These are phyloP conservation scores for Neurospora tetrasperma DNA, from an alignment of 495 filamentous ascomycete genomes.

Conservation along the genomic window DNA sequence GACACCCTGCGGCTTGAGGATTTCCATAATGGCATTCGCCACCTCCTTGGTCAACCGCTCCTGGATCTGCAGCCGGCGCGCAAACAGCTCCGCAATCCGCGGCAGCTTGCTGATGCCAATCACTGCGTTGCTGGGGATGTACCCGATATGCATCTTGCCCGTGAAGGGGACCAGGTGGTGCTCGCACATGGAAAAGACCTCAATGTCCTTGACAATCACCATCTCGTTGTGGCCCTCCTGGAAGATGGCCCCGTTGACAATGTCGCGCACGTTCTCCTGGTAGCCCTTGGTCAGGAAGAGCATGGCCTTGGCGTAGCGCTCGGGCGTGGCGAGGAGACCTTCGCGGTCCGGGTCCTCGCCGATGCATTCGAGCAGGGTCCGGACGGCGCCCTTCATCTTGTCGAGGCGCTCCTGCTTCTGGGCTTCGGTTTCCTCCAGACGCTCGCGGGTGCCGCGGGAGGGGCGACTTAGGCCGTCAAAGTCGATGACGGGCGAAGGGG, in stretches of 20 bases:
- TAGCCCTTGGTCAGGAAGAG: conserved; percentile 99
- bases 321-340: conserved; percentile 76
- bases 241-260: conserved; percentile 93
- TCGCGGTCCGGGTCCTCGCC: conserved; percentile 93
- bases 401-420: conserved; percentile 59
- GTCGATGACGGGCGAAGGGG: conserved; percentile 57
- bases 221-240: conserved; percentile 95
- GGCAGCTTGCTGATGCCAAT: conserved; percentile 94
- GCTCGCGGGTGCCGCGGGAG: conserved; percentile 64
- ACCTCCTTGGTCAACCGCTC: conserved; percentile 94
- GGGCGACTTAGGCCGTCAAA: conserved; percentile 68
- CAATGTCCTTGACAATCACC: conserved; percentile 96
- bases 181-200: conserved; percentile 91
- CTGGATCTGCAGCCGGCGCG: conserved; percentile 84
- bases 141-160: conserved; percentile 99
- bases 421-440: conserved; percentile 67
- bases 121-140: conserved; percentile 77
- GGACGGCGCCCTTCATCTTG: conserved; percentile 75
- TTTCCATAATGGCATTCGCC: conserved; percentile 83
- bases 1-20: conserved; percentile 88
- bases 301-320: conserved; percentile 92
- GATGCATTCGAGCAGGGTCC: conserved; percentile 88
- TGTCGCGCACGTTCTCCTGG: conserved; percentile 85
- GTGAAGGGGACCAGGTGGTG: conserved; percentile 96
- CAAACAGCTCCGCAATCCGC: conserved; percentile 95